phyloP scores from a whole-genome alignment of 176 grass and related monocot species.

The Raddia guianensis region DNA sequence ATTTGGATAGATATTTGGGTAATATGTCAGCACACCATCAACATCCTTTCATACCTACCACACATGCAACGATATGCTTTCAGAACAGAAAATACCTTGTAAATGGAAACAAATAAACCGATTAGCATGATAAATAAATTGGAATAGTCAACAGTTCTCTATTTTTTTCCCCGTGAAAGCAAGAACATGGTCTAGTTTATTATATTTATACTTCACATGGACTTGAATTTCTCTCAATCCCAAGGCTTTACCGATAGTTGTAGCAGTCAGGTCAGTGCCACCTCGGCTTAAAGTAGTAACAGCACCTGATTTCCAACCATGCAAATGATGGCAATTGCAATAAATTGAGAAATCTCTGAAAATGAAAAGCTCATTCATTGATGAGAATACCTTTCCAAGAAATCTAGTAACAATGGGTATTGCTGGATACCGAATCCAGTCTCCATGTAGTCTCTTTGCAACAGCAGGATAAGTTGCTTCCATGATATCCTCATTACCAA shows the following conservation, averaged over 20 bases:
- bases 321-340: constrained; percentile 33
- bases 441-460: constrained; percentile 80
- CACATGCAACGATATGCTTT: neutral
- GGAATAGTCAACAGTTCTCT: neutral
- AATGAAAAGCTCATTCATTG: neutral
- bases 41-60: constrained; percentile 96
- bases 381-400: constrained; percentile 78
- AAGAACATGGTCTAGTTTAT: constrained; percentile 3
- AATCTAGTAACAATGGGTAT: constrained; percentile 94
- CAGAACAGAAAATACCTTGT: neutral
- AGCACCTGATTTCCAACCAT: constrained; percentile 92
- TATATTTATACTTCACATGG: constrained; percentile 45
- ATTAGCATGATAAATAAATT: constrained; percentile 25
- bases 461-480: constrained; percentile 95
- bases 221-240: constrained; percentile 99
- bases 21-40: constrained; percentile 94
- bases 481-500: constrained; percentile 87
- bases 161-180: neutral
- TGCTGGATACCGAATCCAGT: constrained; percentile 78
- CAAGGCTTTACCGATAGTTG: constrained; percentile 96
- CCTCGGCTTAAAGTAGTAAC: constrained; percentile 91
- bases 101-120: neutral
- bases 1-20: constrained; percentile 85
- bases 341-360: neutral
- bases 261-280: constrained; percentile 95